Conservation (phyloP, 441 rosid species). For the Erodium texanum region DNA sequence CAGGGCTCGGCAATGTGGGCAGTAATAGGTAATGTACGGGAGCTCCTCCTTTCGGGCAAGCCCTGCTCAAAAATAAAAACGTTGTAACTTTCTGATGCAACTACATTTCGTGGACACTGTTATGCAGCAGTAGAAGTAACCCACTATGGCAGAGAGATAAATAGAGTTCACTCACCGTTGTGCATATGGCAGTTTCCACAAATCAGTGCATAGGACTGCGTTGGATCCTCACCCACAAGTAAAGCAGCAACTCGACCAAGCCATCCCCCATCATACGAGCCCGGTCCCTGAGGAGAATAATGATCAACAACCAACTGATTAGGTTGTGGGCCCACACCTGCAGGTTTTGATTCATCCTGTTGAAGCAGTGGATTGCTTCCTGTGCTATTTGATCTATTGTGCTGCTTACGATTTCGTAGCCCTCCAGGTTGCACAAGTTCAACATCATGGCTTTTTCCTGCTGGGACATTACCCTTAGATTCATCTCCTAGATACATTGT, state of each 20-base stretch:
- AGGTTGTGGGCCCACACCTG: slow-evolving; percentile 30
- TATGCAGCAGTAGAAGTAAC: too few relatives aligned
- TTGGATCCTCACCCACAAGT: slow-evolving; percentile 88
- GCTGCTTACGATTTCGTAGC: slow-evolving; percentile 65
- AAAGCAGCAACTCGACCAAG: slow-evolving; percentile 77
- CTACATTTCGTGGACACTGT: too few relatives aligned
- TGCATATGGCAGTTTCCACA: slow-evolving; percentile 91
- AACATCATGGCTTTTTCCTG: slow-evolving; percentile 54
- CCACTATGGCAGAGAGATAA: too few relatives aligned
- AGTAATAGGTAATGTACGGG: slow-evolving; percentile 64
- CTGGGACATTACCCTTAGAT: slow-evolving; percentile 25
- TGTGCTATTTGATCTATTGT: slow-evolving; percentile 35
- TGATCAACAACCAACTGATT: slow-evolving; percentile 54
- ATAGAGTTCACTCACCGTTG: slow-evolving; percentile 48
- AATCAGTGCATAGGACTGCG: slow-evolving; percentile 79
- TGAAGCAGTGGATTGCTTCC: slow-evolving; percentile 38
- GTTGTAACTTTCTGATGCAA: not conserved
- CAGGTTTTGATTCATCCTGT: slow-evolving; percentile 32
- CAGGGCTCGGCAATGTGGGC: slow-evolving; percentile 76
- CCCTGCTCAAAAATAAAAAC: slow-evolving; percentile 34
- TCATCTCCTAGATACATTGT: slow-evolving; percentile 64
- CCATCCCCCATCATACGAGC: slow-evolving; percentile 62
- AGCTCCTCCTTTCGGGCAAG: slow-evolving; percentile 80
- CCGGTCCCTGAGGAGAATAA: slow-evolving; percentile 42
- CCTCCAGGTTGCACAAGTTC: slow-evolving; percentile 55